Evolutionary conservation across 2,329 filamentous ascomycete genomes (phyloP).

Genomic region (Hymenoscyphus linearis): DNA sequence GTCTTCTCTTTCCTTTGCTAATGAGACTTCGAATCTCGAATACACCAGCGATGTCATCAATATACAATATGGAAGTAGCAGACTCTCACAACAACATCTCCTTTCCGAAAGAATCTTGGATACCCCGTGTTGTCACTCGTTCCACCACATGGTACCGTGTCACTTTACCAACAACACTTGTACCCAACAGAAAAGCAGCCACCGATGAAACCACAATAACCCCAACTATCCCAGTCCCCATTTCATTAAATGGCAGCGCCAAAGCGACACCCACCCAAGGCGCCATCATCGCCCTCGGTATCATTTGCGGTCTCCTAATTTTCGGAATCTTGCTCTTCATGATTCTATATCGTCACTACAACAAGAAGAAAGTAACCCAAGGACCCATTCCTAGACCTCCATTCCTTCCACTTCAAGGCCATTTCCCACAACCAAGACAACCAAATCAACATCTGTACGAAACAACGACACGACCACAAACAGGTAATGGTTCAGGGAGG

Average conservation of each 20-base stretch:
- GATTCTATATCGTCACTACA: conserved; percentile 1
- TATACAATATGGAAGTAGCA: not conserved
- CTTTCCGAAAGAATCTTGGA: not conserved
- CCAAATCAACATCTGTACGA: too few relatives aligned
- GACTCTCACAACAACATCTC: not conserved
- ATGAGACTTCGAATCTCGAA: too few relatives aligned
- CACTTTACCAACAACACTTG: not conserved
- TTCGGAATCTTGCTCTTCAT: conserved; percentile 10
- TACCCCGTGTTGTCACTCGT: not conserved
- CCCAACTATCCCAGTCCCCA: not conserved
- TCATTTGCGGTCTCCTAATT: conserved; percentile 9
- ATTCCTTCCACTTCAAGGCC: not conserved
- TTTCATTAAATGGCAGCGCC: too few relatives aligned
- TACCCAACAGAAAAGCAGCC: not conserved
- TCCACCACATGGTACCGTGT: not conserved
- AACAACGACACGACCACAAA: not conserved
- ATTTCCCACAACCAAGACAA: not conserved
- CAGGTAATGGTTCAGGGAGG: not conserved
- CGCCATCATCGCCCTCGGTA: conserved; percentile 11
- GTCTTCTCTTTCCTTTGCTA: too few relatives aligned
- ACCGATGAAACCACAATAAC: not conserved
- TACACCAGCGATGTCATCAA: not conserved
- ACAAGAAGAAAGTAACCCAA: not conserved
- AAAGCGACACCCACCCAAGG: conserved; percentile 5
- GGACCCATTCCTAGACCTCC: not conserved